Conservation (phyloP, 208 protist genomes). For the Leptomonas seymouri region DNA sequence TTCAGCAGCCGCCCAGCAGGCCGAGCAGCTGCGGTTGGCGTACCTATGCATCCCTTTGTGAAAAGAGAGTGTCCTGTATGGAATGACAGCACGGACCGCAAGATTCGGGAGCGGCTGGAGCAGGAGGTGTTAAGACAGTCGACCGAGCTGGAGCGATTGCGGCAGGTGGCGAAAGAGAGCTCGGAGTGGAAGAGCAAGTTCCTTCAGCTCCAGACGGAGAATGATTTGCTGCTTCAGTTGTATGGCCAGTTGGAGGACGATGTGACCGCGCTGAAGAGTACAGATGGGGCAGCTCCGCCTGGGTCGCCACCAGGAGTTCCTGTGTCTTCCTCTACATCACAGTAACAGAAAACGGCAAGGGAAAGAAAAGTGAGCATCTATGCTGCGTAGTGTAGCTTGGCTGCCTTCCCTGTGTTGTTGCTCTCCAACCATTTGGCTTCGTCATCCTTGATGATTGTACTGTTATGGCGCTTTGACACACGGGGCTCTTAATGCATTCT, state of each 20-base stretch:
- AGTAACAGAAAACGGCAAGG: no score
- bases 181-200: slow-evolving; percentile 34
- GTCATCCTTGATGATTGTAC: no score
- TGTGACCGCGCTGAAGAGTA: slow-evolving; percentile 23
- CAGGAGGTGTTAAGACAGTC: slow-evolving; percentile 77
- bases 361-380: neutral
- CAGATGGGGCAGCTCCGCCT: neutral
- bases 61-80: slow-evolving; percentile 20
- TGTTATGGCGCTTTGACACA: no score
- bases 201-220: slow-evolving; percentile 44
- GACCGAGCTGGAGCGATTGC: slow-evolving; percentile 70
- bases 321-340: neutral
- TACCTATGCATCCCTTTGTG: slow-evolving; percentile 25
- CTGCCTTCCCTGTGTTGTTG: neutral
- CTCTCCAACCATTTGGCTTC: neutral
- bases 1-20: neutral
- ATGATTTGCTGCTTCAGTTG: slow-evolving; percentile 81
- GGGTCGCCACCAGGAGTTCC: neutral
- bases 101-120: slow-evolving; percentile 51
- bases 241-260: slow-evolving; percentile 83
- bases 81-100: slow-evolving; percentile 28
- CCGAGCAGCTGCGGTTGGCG: slow-evolving; percentile 4
- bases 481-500: no score
- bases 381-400: neutral
- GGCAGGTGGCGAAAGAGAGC: slow-evolving; percentile 31